Evolutionary conservation across 2,329 filamentous ascomycete species (phyloP).

Genomic region (Colletotrichum noveboracense): DNA sequence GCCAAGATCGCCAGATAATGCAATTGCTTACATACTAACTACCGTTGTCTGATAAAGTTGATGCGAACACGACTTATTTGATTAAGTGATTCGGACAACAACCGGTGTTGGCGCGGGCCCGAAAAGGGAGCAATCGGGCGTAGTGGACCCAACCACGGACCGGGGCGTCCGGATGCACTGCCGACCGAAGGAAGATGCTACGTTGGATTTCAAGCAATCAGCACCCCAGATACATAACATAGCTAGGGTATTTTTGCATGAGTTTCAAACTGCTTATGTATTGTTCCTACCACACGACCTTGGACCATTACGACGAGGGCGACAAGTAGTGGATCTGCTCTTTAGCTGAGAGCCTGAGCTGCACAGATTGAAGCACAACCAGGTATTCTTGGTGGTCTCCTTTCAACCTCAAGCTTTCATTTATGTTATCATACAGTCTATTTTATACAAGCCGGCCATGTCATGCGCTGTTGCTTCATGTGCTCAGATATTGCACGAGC

Average conservation of each 20-base stretch:
- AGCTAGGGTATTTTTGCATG: neutral
- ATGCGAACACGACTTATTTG: too few species aligned
- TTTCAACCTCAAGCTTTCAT: neutral
- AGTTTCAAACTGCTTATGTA: rapidly evolving
- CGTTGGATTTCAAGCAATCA: neutral
- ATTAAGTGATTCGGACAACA: neutral
- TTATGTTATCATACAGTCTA: neutral
- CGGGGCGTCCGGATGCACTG: neutral
- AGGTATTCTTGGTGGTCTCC: neutral
- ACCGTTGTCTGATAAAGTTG: too few species aligned
- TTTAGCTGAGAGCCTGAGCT: too few species aligned
- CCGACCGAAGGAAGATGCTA: neutral
- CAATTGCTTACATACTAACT: too few species aligned
- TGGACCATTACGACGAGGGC: too few species aligned
- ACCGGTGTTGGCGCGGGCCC: rapidly evolving
- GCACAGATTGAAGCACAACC: neutral
- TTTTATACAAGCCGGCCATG: neutral
- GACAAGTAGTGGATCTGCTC: too few species aligned
- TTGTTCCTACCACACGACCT: neutral
- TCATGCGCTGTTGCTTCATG: rapidly evolving
- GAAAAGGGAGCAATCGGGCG: rapidly evolving
- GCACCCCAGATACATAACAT: neutral
- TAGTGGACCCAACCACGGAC: neutral
- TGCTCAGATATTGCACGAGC: neutral
- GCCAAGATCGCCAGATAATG: neutral